Evolutionary conservation across 345 rosid species (phyloP), one percentile per base, ranked within the genome.

Genomic region (Salix purpurea): DNA sequence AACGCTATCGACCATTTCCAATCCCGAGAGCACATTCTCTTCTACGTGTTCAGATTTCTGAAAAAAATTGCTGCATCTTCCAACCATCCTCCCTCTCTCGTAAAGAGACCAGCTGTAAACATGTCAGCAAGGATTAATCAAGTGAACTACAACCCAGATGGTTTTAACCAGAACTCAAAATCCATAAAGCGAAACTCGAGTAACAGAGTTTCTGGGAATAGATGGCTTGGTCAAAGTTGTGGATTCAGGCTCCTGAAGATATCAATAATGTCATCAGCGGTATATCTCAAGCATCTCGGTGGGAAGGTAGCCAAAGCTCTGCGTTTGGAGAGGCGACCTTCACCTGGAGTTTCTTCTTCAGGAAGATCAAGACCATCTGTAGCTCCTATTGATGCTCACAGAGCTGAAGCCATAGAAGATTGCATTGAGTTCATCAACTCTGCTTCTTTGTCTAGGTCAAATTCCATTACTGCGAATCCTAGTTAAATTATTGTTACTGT

Each of bases 381-480:
- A 56, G 80, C 87, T 50, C 75, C 89, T 32, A 65, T 84, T 28
- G 96, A 94, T 80, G 73, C 86, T 30, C 84, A 85, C n/a, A 88
- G 91, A 81, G 85, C 78, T 73, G 90, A 90, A 72, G 92, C 94
- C 7, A 90, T 94, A 37, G 87, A 92, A 42, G 97, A 91, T 76
- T 94, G 98, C 84, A 94, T 94, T 60, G 83, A 91, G 77, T 94
- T 92, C 84, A 91, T 94, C 56, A 89, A 94, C 82, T 88, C 96
- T 0, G 67, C 93, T 56, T 80, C 90, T 4, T 74, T 88, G 67
- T 82, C 88, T 2, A 84, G 90, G 81, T 89, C 92, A 37, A 86
- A 71, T 61, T 86, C 93, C 69, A 74, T 76, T 46, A 26, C 85
- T 72, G 66, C 64, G 28, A 44, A 74, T 71, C 34, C 86, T 36